Evolutionary conservation across 805 yeast species (phyloP).

Genomic region (Komagataella ulmi): DNA sequence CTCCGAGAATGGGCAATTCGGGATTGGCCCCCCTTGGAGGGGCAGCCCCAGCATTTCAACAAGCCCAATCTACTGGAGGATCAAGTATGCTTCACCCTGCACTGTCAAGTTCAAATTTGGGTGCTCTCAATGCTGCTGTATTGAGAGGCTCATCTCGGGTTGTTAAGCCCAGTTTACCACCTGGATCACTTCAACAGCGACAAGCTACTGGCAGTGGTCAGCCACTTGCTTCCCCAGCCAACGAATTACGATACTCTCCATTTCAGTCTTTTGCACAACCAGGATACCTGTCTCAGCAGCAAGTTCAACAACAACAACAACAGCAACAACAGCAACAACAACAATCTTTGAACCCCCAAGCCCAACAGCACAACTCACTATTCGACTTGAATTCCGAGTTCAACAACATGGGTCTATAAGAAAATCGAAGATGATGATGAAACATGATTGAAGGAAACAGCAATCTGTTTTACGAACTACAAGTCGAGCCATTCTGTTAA

Average conservation of each 20-base stretch:
- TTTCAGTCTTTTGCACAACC: not conserved
- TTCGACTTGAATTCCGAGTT: constrained; percentile 57
- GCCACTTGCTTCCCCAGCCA: constrained; percentile 1
- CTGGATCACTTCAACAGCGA: not conserved
- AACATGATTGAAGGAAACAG: not conserved
- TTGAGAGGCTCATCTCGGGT: constrained; percentile 2
- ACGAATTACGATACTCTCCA: not conserved
- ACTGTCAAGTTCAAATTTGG: constrained; percentile 2
- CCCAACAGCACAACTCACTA: constrained; percentile 68
- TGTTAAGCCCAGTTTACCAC: not conserved
- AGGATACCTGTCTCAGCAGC: constrained; percentile 2
- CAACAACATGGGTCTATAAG: not conserved
- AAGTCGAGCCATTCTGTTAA: not conserved
- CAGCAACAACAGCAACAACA: constrained; percentile 5
- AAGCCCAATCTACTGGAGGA: not conserved
- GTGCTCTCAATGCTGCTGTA: constrained; percentile 4
- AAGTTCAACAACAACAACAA: constrained; percentile 3
- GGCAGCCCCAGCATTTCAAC: not conserved
- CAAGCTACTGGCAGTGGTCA: not conserved
- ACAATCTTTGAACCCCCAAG: constrained; percentile 16
- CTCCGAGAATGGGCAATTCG: constrained; percentile 9
- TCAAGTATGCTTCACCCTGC: constrained; percentile 1
- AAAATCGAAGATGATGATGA: not conserved
- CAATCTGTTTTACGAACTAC: not conserved
- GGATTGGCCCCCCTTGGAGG: not conserved